Percentiles rank a stretch among this genome's conserved stretches.
Evolutionary conservation across 768 basidiomycete genomes (phyloP).

Genomic region (Rhizopogon salebrosus): DNA sequence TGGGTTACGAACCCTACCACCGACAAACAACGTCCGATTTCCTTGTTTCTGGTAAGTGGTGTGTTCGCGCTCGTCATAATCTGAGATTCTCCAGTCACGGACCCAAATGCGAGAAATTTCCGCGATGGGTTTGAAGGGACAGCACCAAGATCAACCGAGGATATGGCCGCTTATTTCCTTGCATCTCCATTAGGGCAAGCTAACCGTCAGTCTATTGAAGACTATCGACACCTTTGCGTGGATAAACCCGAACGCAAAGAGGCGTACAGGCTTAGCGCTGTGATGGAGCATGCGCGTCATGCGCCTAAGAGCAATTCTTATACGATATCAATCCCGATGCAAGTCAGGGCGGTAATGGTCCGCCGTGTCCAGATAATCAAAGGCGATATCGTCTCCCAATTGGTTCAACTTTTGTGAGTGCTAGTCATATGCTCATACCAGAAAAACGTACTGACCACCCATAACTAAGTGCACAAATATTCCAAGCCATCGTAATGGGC

Average conservation of each 20-base stretch:
- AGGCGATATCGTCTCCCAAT: conserved; percentile 32
- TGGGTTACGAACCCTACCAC: conserved; percentile 50
- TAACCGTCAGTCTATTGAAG: conserved; percentile 45
- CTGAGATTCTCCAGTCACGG: conserved; percentile 38
- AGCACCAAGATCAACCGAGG: conserved; percentile 43
- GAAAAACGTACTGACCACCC: neutral
- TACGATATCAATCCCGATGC: conserved; percentile 43
- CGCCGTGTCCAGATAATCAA: conserved; percentile 43
- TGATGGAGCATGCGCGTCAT: conserved; percentile 47
- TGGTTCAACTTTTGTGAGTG: conserved; percentile 23
- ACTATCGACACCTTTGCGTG: conserved; percentile 41
- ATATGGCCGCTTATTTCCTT: conserved; percentile 49
- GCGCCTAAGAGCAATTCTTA: conserved; percentile 41
- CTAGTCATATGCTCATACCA: conserved; percentile 11
- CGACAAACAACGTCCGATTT: conserved; percentile 64
- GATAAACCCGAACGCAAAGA: conserved; percentile 37
- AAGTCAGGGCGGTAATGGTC: conserved; percentile 41
- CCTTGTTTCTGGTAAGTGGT: conserved; percentile 33
- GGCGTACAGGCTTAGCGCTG: conserved; percentile 45
- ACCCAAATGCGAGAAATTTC: conserved; percentile 53
- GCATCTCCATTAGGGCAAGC: conserved; percentile 32
- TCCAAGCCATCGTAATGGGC: conserved; percentile 29
- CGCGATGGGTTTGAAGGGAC: conserved; percentile 22
- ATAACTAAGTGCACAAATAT: conserved; percentile 35
- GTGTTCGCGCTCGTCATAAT: neutral